Percentiles rank a stretch among this genome's conserved stretches.
Conservation (phyloP, 768 basidiomycete species). For the Paxillus ammoniavirescens region DNA sequence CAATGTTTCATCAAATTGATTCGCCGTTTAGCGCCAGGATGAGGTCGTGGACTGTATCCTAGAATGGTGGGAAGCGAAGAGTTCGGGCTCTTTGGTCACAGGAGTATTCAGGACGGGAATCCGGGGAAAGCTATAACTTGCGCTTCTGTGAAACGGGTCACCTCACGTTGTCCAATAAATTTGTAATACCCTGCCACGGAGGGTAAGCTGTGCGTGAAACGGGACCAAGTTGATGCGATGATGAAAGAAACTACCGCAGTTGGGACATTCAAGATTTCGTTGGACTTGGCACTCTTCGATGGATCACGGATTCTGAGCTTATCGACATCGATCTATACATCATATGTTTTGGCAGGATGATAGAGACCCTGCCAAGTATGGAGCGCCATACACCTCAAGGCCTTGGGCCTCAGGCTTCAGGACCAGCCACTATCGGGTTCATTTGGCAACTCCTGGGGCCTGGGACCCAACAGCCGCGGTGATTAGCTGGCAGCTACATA, state of each 20-base stretch:
- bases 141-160: not conserved
- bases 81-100: slow-evolving; percentile 49
- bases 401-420: no score
- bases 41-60: slow-evolving; percentile 66
- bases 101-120: slow-evolving; percentile 64
- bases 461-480: not conserved
- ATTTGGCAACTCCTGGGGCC: not conserved
- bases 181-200: not conserved
- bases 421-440: not conserved
- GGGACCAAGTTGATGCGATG: not conserved
- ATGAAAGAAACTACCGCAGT: not conserved
- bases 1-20: slow-evolving; percentile 1
- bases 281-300: not conserved
- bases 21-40: slow-evolving; percentile 47
- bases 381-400: no score
- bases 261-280: not conserved
- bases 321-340: not conserved
- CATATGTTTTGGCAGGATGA: not conserved
- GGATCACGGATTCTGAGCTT: not conserved
- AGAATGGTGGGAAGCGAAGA: slow-evolving; percentile 59
- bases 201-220: not conserved
- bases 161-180: not conserved
- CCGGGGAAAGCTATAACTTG: slow-evolving; percentile 44
- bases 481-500: not conserved
- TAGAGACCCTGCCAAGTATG: no score